A percentile compares a stretch with the other conserved stretches of the same genome.
Conservation (phyloP, 1,139 yeast genomes). For the Zygotorulaspora mrakii region DNA sequence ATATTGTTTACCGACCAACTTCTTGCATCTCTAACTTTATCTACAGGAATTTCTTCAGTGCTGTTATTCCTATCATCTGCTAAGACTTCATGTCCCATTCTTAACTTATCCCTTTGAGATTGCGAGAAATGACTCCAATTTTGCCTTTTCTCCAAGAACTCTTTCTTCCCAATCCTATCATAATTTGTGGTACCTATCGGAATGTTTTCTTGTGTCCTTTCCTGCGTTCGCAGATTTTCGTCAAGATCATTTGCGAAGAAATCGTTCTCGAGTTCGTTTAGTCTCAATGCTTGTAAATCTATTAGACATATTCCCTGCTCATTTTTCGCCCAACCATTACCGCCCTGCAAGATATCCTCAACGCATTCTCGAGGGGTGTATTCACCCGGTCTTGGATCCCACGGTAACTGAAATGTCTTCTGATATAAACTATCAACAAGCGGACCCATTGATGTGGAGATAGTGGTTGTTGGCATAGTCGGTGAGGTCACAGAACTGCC, state of each 20-base stretch:
- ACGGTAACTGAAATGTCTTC: conserved; percentile 63
- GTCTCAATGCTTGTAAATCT: conserved; percentile 41
- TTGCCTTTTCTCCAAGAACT: conserved; percentile 17
- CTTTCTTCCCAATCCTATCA: conserved; percentile 16
- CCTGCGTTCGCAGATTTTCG: conserved; percentile 7
- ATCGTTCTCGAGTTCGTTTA: conserved; percentile 26
- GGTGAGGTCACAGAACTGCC: conserved; percentile 11
- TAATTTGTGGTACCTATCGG: conserved; percentile 9
- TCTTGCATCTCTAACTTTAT: conserved; percentile 15
- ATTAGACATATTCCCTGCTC: conserved; percentile 43
- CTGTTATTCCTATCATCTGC: conserved; percentile 1
- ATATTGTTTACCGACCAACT: conserved; percentile 17
- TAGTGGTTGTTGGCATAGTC: conserved; percentile 16
- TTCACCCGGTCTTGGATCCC: conserved; percentile 78
- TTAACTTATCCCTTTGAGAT: conserved; percentile 8
- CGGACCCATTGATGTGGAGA: conserved; percentile 40
- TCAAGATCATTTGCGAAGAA: conserved; percentile 14
- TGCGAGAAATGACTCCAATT: conserved; percentile 15
- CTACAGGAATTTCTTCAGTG: conserved; percentile 10
- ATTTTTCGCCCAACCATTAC: conserved; percentile 61
- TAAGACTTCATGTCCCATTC: conserved; percentile 1
- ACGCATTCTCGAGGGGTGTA: conserved; percentile 69
- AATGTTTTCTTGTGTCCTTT: conserved; percentile 6
- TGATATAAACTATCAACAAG: conserved; percentile 52
- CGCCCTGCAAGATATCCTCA: conserved; percentile 70